These are phyloP conservation scores for Starmerella floris DNA, from an alignment of 805 yeast species.

Conservation along the genomic window DNA sequence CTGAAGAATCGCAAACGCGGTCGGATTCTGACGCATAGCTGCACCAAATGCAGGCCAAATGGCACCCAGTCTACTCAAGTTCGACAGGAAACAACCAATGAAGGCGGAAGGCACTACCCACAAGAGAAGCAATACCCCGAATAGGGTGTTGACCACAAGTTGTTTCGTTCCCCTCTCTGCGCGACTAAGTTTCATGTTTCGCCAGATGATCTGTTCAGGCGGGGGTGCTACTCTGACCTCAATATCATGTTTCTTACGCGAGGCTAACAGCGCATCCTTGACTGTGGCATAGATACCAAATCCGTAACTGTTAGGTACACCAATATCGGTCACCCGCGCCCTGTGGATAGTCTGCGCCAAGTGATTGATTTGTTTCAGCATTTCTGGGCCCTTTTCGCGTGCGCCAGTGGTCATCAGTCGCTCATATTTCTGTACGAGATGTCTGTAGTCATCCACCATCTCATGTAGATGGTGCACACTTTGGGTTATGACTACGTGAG, in stretches of 20 bases:
- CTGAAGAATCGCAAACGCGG: constrained; percentile 27
- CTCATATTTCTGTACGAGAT: constrained; percentile 23
- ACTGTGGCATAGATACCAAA: constrained; percentile 24
- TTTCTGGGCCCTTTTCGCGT: background rate
- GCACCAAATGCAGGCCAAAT: constrained; percentile 28
- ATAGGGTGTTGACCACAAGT: constrained; percentile 26
- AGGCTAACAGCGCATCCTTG: background rate
- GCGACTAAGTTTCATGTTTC: constrained; percentile 23
- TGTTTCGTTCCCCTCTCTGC: constrained; percentile 25
- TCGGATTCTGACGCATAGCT: constrained; percentile 22
- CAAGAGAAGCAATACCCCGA: constrained; percentile 22
- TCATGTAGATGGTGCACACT: constrained; percentile 14
- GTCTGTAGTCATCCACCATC: constrained; percentile 21
- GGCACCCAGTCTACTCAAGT: constrained; percentile 27
- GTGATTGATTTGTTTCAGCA: background rate
- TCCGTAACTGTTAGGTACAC: constrained; percentile 23
- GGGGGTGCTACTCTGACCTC: constrained; percentile 26
- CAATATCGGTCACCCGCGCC: background rate
- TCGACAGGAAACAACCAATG: constrained; percentile 30
- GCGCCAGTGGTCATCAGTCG: background rate
- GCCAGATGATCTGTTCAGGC: constrained; percentile 30
- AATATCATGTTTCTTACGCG: constrained; percentile 12
- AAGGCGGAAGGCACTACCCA: constrained; percentile 33
- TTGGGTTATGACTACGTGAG: background rate
- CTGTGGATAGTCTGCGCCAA: constrained; percentile 20